Evolutionary conservation across 2,329 filamentous ascomycete species (phyloP), one percentile per base, ranked within the genome.

Genomic region (Aspergillus piperis): DNA sequence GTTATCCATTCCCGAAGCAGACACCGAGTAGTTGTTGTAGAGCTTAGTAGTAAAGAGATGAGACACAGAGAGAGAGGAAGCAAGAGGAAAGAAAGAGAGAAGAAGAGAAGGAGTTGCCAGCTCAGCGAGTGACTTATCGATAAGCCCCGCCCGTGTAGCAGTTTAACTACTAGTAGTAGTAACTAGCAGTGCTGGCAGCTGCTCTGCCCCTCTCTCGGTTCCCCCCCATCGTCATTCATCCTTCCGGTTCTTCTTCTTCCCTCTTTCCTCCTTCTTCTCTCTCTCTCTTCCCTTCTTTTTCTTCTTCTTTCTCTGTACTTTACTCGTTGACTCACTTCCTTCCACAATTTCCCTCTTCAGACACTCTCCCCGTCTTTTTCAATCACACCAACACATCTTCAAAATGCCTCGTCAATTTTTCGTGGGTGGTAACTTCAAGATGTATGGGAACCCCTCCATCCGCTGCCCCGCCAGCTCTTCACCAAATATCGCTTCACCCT

Each of bases 371-470:
- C 49, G 15, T 64, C 57, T 59, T 38, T 53, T 52, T 13, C 53
- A 39, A 58, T 61, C 59, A 44, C 36, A 32, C 38, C 38, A 62
- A 53, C 54, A 53, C 38, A 61, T 56, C 66, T 76, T 81, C 86
- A 91, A 75, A 74, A 96, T 96, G 92, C 86, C 89, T 86, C 92
- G 92, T 84, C 90, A 92, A 84, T 96, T 96, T 86, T 96, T 96
- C 80, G 91, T 96, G 80, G 93, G 93, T 80, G 93, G 93, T 77
- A 99, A 99, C 89, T 98, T 98, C 85, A 98, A 99, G 87, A 98
- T 98, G 93, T 96, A 83, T 77, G 85, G 17, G 3, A 27, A 11
- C 70, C 62, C 67, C 66, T 66, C 70, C 61, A 70, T 59, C 63
- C 65, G 62, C 64, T 68, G 64, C 67, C 65, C 60, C 63, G 66